Evolutionary conservation across 2,329 filamentous ascomycete genomes (phyloP), one percentile per base, ranked within the genome.

Genomic region (Fusarium chaquense): DNA sequence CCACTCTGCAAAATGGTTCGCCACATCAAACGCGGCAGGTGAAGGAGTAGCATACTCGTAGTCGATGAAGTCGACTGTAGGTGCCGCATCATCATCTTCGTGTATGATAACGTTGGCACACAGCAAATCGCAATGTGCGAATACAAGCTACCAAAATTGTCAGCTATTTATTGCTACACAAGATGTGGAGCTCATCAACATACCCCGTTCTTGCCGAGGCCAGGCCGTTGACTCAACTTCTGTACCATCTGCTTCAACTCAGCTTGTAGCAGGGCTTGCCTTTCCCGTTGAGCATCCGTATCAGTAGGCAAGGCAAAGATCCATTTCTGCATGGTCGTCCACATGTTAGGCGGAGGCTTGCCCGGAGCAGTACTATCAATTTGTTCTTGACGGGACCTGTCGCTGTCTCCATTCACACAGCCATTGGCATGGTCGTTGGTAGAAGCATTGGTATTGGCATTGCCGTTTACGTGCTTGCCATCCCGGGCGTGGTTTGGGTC

Each of bases 1-100:
- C 95, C 96, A 99, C 82, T 99, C 96, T 49, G 96, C 94, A 78
- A 99, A 97, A 84, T 99, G 96, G 82, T 99, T 99, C 52, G 95
- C 91, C 73, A 99, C 90, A 79, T 99, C 96, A 81, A 99, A 99
- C 3, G 95, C 94, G 6, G 94, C 94, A 2, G 95, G 95, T 1
- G 94, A 95, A 4, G 96, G 94, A 6, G 93, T 96, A 16, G 94
- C 94, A 80, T 99, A 99, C 80, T 99, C 96, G 83, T 98, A 99
- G 82, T 99, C 96, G 79, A 99, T 99, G 81, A 99, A 98, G 76
- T 88, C 85, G 50, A 86, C 83, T 26, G 84, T 77, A 35, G 79
- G 71, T 54, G 72, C 78, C 32, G 81, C 76, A 16, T 78, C 74
- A 28, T 73, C 75, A 32, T 80, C 72, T 45, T 75, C 77, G 71